Evolutionary conservation across 2,329 filamentous ascomycete species (phyloP).

Genomic region (Penicillium sp.): DNA sequence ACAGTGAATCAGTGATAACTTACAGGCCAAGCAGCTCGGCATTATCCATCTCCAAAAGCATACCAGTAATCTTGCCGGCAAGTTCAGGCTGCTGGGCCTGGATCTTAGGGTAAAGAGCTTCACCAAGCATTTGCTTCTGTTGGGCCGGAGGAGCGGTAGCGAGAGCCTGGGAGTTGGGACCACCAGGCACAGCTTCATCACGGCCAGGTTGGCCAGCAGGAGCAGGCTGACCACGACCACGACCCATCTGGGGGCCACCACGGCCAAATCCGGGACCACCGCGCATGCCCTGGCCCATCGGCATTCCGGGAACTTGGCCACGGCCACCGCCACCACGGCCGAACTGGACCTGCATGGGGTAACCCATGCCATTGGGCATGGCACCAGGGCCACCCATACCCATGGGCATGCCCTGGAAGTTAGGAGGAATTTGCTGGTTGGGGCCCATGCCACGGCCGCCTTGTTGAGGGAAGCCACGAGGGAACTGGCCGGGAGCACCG

Average conservation of each 20-base stretch:
- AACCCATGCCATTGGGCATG: constrained; percentile 70
- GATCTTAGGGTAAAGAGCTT: constrained; percentile 98
- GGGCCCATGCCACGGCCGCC: constrained; percentile 77
- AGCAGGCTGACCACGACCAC: constrained; percentile 40
- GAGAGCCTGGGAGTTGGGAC: constrained; percentile 49
- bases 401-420: constrained; percentile 67
- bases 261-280: constrained; percentile 44
- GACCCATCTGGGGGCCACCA: constrained; percentile 42
- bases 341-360: constrained; percentile 75
- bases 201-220: constrained; percentile 32
- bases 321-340: constrained; percentile 64
- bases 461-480: constrained; percentile 73
- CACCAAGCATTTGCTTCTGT: constrained; percentile 98
- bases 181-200: constrained; percentile 31
- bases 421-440: constrained; percentile 79
- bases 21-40: constrained; percentile 88
- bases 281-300: constrained; percentile 54
- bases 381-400: constrained; percentile 60
- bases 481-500: constrained; percentile 80
- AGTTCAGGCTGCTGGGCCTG: constrained; percentile 88
- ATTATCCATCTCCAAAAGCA: constrained; percentile 99
- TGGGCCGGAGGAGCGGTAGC: constrained; percentile 57
- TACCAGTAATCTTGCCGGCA: constrained; percentile 98
- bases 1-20: constrained; percentile 45
- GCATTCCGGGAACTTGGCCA: constrained; percentile 63